Percentiles rank a stretch among this genome's conserved stretches.
Evolutionary conservation across 805 yeast genomes (phyloP).

Genomic region (Kluyveromyces aestuarii): DNA sequence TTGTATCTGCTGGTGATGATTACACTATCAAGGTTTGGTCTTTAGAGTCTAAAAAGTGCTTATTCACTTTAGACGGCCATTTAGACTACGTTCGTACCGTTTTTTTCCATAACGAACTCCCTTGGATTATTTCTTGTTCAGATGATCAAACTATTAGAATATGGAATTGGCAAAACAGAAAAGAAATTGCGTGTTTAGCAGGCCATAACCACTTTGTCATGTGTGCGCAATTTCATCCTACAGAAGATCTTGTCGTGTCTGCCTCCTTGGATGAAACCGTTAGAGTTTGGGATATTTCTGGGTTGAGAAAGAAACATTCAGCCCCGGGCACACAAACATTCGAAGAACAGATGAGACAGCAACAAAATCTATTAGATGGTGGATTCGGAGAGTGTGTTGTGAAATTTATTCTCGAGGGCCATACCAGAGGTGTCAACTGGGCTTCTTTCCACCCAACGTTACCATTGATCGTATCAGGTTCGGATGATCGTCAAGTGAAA

Average conservation of each 20-base stretch:
- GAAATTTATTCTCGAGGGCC: constrained; percentile 94
- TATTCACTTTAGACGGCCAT: constrained; percentile 88
- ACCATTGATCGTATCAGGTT: constrained; percentile 90
- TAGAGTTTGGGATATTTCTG: constrained; percentile 97
- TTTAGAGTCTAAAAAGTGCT: constrained; percentile 77
- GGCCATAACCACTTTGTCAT: constrained; percentile 98
- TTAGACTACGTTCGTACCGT: constrained; percentile 93
- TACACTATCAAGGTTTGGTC: constrained; percentile 95
- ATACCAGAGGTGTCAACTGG: constrained; percentile 97
- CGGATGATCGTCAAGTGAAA: constrained; percentile 92
- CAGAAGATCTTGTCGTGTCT: constrained; percentile 88
- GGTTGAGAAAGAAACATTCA: constrained; percentile 88
- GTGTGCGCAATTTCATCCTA: constrained; percentile 96
- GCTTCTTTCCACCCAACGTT: constrained; percentile 95
- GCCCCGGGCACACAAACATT: constrained; percentile 53
- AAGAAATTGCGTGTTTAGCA: constrained; percentile 91
- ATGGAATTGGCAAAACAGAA: constrained; percentile 99
- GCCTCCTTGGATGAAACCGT: constrained; percentile 98
- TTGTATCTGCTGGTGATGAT: constrained; percentile 97
- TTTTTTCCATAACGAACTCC: constrained; percentile 88
- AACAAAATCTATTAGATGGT: constrained; percentile 76
- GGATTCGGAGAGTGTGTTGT: constrained; percentile 94
- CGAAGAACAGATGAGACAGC: constrained; percentile 37
- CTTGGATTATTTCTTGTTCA: constrained; percentile 93
- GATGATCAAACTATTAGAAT: constrained; percentile 98